Evolutionary conservation across 164 flowering plant species (phyloP).

Genomic region (Magnolia officinalis): DNA sequence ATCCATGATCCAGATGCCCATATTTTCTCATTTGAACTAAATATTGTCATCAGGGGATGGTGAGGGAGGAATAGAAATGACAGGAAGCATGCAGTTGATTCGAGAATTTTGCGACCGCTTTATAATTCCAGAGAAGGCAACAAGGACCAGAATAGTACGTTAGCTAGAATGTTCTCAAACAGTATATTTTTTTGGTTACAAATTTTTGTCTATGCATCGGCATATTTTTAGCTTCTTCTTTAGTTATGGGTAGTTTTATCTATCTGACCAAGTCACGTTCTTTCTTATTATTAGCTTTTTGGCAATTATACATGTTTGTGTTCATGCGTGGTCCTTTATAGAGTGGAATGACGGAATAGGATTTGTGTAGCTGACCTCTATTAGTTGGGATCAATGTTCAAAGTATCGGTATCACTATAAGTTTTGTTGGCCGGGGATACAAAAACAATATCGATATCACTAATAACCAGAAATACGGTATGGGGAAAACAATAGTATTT

Average conservation of each 20-base stretch:
- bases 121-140: conserved; percentile 61
- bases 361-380: too few species aligned
- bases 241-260: too few species aligned
- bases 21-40: background rate
- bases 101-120: conserved; percentile 82
- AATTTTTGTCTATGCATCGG: background rate
- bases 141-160: conserved; percentile 82
- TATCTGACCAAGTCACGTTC: background rate
- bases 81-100: conserved; percentile 80
- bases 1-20: background rate
- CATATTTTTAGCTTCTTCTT: background rate
- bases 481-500: too few species aligned
- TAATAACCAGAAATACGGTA: too few species aligned
- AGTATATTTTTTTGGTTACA: background rate
- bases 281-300: background rate
- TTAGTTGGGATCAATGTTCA: too few species aligned
- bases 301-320: too few species aligned
- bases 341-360: too few species aligned
- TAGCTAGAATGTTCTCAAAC: background rate
- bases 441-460: too few species aligned
- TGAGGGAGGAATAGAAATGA: conserved; percentile 97
- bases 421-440: too few species aligned
- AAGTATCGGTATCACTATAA: too few species aligned
- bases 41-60: conserved; percentile 70
- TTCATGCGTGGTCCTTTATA: too few species aligned